Percentiles rank a stretch among this genome's conserved stretches.
These are phyloP conservation scores for Penicillium diatomitis DNA, from an alignment of 495 filamentous ascomycete species.

Conservation along the genomic window DNA sequence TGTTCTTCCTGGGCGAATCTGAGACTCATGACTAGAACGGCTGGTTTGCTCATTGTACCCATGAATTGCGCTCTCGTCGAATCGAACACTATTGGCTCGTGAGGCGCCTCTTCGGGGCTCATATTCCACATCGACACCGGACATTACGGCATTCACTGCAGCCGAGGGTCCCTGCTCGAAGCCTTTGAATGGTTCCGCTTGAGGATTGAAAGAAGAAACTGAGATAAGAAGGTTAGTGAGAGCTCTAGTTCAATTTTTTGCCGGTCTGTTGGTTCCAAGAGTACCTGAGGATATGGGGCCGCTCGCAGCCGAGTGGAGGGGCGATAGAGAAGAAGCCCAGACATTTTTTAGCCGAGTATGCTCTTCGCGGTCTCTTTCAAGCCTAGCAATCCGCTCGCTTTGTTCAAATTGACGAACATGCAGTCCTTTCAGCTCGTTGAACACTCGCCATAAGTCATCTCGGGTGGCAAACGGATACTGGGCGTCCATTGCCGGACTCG, in stretches of 20 bases:
- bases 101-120: slow-evolving; percentile 89
- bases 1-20: slow-evolving; percentile 67
- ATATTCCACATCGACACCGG: slow-evolving; percentile 80
- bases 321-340: slow-evolving; percentile 64
- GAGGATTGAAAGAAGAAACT: slow-evolving; percentile 68
- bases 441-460: slow-evolving; percentile 78
- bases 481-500: slow-evolving; percentile 46
- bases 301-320: slow-evolving; percentile 64
- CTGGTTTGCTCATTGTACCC: slow-evolving; percentile 78
- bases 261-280: neutral
- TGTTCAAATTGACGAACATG: slow-evolving; percentile 71
- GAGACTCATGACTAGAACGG: slow-evolving; percentile 71
- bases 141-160: slow-evolving; percentile 42
- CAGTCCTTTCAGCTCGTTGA: slow-evolving; percentile 78
- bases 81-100: slow-evolving; percentile 95
- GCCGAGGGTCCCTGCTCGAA: slow-evolving; percentile 75
- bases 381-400: slow-evolving; percentile 63
- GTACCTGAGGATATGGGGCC: slow-evolving; percentile 70
- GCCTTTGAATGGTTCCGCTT: slow-evolving; percentile 68
- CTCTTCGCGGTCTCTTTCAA: slow-evolving; percentile 76
- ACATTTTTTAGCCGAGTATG: slow-evolving; percentile 77
- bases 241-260: neutral
- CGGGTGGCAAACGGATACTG: slow-evolving; percentile 54
- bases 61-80: slow-evolving; percentile 92
- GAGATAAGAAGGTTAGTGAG: slow-evolving; percentile 1